Conservation (phyloP, 371 early-diverging fungal genomes). For the Amoeboaphelidium protococcarum region DNA sequence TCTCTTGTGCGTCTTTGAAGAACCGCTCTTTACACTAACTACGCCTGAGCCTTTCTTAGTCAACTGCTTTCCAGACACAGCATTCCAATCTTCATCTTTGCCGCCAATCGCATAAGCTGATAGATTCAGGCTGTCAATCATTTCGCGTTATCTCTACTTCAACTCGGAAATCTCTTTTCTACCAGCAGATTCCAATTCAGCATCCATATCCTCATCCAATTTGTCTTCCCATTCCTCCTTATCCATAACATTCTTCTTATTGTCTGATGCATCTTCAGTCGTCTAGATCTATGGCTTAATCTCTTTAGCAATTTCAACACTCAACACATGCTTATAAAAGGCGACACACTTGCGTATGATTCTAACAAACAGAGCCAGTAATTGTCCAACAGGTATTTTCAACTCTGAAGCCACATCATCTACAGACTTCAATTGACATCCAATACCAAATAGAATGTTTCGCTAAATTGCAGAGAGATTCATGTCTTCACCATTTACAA, state of each 20-base stretch:
- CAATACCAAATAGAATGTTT: conserved; percentile 55
- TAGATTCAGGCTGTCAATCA: conserved; percentile 51
- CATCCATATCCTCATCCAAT: conserved; percentile 20
- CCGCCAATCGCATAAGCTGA: conserved; percentile 13
- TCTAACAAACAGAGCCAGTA: conserved; percentile 80
- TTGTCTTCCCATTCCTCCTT: conserved; percentile 9
- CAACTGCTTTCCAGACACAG: background rate
- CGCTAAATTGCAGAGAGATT: conserved; percentile 63
- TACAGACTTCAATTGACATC: conserved; percentile 67
- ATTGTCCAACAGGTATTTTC: conserved; percentile 47
- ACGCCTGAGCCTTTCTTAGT: background rate
- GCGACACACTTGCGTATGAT: conserved; percentile 44
- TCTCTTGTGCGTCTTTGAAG: background rate
- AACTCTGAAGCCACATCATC: conserved; percentile 63
- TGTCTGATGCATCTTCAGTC: conserved; percentile 10
- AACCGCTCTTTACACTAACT: background rate
- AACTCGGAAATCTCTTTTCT: conserved; percentile 29
- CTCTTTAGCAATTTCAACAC: conserved; percentile 19
- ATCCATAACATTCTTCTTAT: conserved; percentile 5
- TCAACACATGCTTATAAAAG: conserved; percentile 26
- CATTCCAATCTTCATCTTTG: background rate
- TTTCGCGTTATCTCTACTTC: conserved; percentile 45
- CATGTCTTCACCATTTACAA: conserved; percentile 8
- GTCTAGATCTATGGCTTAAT: background rate
- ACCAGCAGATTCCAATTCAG: conserved; percentile 55